These are phyloP conservation scores for Ustilago hordei DNA, from an alignment of 1,284 basidiomycete genomes.

Conservation along the genomic window DNA sequence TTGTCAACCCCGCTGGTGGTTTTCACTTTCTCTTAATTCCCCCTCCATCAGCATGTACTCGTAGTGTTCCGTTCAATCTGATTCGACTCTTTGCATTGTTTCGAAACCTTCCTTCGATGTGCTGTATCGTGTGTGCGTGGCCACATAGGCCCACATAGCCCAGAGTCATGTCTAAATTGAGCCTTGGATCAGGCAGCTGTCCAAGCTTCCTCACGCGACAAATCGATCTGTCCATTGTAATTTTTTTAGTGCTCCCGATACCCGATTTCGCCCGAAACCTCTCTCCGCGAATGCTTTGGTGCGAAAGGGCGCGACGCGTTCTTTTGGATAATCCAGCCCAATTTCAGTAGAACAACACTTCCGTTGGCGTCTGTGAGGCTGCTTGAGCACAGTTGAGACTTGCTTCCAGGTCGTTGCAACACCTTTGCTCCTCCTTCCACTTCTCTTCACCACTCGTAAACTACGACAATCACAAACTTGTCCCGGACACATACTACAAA, in stretches of 20 bases:
- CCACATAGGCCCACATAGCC: no score
- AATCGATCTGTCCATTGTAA: no score
- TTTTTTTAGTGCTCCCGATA: no score
- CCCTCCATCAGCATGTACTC: constrained; percentile 46
- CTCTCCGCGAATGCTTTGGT: neutral
- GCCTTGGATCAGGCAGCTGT: no score
- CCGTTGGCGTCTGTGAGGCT: neutral
- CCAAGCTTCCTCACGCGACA: no score
- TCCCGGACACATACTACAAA: neutral
- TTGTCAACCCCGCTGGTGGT: constrained; percentile 25
- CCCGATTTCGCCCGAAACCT: neutral
- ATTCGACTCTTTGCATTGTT: constrained; percentile 37
- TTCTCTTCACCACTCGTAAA: neutral
- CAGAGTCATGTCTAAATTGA: neutral
- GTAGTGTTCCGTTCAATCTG: constrained; percentile 46
- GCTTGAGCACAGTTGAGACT: neutral
- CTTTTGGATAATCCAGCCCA: neutral
- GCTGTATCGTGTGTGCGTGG: no score
- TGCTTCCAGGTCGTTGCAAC: neutral
- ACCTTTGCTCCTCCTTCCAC: neutral
- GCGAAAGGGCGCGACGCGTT: constrained; percentile 34
- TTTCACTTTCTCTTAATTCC: constrained; percentile 34
- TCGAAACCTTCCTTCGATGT: constrained; percentile 3
- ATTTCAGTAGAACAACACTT: constrained; percentile 26
- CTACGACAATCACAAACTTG: neutral